A percentile compares a stretch with the other conserved stretches of the same genome.
Evolutionary conservation across 176 grass and related monocot genomes (phyloP).

Genomic region (Triticum dicoccoides): DNA sequence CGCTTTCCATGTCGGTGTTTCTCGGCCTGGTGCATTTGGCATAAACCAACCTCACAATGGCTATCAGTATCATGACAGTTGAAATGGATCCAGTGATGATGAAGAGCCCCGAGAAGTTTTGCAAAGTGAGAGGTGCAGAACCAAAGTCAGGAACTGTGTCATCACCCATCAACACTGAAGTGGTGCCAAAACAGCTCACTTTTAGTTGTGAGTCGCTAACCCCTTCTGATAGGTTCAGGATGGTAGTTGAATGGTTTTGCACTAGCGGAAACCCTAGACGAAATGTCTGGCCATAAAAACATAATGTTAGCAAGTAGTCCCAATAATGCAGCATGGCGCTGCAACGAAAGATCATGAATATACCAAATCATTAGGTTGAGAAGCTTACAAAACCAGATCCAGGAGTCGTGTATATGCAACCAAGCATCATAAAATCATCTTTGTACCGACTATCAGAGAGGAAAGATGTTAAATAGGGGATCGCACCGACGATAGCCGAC

Average conservation of each 20-base stretch:
- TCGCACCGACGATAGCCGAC: slow-evolving; percentile 56
- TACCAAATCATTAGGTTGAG: neutral
- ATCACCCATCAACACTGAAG: neutral
- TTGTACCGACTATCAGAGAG: slow-evolving; percentile 14
- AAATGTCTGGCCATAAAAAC: slow-evolving; percentile 29
- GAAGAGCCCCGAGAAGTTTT: slow-evolving; percentile 52
- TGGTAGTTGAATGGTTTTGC: slow-evolving; percentile 39
- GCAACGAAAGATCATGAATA: neutral
- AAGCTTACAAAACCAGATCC: slow-evolving; percentile 76
- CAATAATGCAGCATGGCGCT: neutral
- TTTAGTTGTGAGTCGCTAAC: neutral
- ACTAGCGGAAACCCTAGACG: slow-evolving; percentile 40
- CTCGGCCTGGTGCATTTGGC: neutral
- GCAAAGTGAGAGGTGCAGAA: slow-evolving; percentile 27
- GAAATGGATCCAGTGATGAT: slow-evolving; percentile 49
- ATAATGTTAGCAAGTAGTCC: neutral
- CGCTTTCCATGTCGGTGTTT: neutral
- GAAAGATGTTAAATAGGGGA: slow-evolving; percentile 56
- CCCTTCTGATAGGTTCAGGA: slow-evolving; percentile 43
- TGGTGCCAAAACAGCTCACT: slow-evolving; percentile 33
- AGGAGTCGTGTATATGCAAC: slow-evolving; percentile 40
- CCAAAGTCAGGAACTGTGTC: neutral
- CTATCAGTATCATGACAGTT: slow-evolving; percentile 38
- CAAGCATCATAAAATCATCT: slow-evolving; percentile 41
- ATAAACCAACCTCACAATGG: neutral